phyloP scores from a whole-genome alignment of 2,329 filamentous ascomycete genomes.

The Aspergillus quadricinctus region DNA sequence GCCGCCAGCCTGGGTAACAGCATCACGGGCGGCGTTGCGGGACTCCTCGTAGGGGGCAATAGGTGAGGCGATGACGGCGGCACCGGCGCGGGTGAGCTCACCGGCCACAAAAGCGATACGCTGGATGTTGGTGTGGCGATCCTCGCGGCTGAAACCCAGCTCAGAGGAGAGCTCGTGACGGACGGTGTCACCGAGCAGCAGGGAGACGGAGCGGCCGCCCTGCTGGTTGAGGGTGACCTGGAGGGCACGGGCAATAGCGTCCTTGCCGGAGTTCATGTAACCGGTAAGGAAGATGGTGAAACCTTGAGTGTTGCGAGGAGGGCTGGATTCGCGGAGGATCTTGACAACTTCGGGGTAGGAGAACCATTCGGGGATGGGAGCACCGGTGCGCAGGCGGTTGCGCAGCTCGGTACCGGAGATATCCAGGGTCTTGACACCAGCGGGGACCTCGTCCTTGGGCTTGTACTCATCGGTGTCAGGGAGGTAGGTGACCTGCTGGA shows the following conservation, averaged over 20 bases:
- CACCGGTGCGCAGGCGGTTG: conserved; percentile 81
- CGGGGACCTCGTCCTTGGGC: conserved; percentile 82
- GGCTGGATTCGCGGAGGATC: conserved; percentile 94
- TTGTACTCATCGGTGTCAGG: conserved; percentile 96
- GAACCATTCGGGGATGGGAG: conserved; percentile 98
- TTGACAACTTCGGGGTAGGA: conserved; percentile 98
- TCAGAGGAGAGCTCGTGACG: conserved; percentile 89
- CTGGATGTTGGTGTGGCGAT: conserved; percentile 90
- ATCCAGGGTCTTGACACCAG: conserved; percentile 79
- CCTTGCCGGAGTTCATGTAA: conserved; percentile 95
- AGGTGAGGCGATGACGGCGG: conserved; percentile 91
- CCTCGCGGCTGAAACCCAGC: conserved; percentile 88
- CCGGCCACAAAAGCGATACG: conserved; percentile 95
- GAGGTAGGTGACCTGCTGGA: conserved; percentile 99
- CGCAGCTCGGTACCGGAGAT: conserved; percentile 89
- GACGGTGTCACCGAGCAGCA: conserved; percentile 93
- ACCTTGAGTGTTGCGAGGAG: conserved; percentile 82
- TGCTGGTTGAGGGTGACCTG: conserved; percentile 98
- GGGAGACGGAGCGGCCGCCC: conserved; percentile 87
- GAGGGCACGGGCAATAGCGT: conserved; percentile 89
- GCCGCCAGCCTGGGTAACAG: conserved; percentile 70
- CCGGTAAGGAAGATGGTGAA: conserved; percentile 98
- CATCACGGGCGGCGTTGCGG: conserved; percentile 71
- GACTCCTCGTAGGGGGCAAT: conserved; percentile 88
- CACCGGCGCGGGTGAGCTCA: conserved; percentile 87